Conservation (phyloP, 441 rosid genomes). For the Gossypium davidsonii region DNA sequence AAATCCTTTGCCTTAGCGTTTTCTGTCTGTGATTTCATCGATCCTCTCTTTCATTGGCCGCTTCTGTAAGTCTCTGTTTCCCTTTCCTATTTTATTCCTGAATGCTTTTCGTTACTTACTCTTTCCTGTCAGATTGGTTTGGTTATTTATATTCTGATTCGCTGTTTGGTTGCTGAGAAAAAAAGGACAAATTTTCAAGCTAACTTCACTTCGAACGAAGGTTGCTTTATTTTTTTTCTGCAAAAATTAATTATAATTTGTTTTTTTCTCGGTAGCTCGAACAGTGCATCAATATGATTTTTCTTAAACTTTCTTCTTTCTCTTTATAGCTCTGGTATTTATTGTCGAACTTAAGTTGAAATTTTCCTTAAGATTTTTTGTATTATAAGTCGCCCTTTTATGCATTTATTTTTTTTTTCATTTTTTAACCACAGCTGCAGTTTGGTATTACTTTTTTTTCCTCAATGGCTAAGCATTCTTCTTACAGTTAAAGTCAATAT, state of each 20-base stretch:
- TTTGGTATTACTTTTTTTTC: background rate
- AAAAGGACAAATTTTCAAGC: background rate
- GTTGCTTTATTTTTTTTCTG: background rate
- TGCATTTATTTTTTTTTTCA: background rate
- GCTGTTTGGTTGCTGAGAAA: constrained; percentile 8
- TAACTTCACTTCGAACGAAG: background rate
- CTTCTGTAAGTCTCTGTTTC: constrained; percentile 13
- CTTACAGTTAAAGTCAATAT: background rate
- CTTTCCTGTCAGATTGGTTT: background rate
- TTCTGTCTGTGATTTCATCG: constrained; percentile 1
- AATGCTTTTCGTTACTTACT: background rate
- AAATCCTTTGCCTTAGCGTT: background rate
- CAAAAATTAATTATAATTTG: background rate
- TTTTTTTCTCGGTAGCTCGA: background rate
- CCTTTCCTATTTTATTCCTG: background rate
- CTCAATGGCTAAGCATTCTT: background rate
- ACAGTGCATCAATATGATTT: background rate
- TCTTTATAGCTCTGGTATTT: background rate
- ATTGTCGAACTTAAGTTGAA: background rate
- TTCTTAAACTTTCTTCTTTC: too few relatives aligned
- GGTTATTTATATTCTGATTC: background rate
- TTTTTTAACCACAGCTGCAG: background rate
- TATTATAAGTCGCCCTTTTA: background rate
- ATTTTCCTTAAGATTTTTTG: background rate
- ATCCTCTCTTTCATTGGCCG: constrained; percentile 1